Percentiles rank a stretch among this genome's conserved stretches.
phyloP scores from a whole-genome alignment of 2,329 filamentous ascomycete genomes.

The Stenocarpella maydis region DNA sequence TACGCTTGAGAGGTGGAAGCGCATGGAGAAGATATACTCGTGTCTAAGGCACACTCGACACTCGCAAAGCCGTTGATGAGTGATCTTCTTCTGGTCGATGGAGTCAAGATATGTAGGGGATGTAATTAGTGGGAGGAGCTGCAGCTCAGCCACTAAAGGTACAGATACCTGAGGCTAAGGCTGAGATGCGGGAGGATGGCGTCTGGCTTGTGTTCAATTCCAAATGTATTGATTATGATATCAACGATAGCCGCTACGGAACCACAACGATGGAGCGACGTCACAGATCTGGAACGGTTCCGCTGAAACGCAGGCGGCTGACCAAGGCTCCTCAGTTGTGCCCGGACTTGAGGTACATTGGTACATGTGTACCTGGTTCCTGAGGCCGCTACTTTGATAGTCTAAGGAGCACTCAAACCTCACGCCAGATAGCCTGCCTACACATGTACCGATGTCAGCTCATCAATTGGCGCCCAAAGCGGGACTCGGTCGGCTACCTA shows the following conservation, averaged over 20 bases:
- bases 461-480: slow-evolving; percentile 15
- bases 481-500: slow-evolving; percentile 19
- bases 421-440: too few relatives aligned
- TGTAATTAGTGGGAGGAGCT: too few relatives aligned
- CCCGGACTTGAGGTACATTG: not conserved
- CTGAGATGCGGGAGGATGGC: slow-evolving; percentile 15
- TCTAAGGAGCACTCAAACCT: too few relatives aligned
- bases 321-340: not conserved
- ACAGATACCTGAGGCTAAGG: slow-evolving; percentile 32
- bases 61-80: not conserved
- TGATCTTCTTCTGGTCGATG: not conserved
- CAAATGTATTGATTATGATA: slow-evolving; percentile 1
- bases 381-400: not conserved
- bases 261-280: slow-evolving; percentile 20
- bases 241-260: slow-evolving; percentile 14
- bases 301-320: not conserved
- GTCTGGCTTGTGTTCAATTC: not conserved
- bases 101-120: not conserved
- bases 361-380: not conserved
- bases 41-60: too few relatives aligned
- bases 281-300: slow-evolving; percentile 29
- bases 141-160: slow-evolving; percentile 6
- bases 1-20: slow-evolving; percentile 57
- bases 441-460: too few relatives aligned
- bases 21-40: slow-evolving; percentile 49